Conservation (phyloP, 202 grass and related monocot species). For the Elaeis oleifera region DNA sequence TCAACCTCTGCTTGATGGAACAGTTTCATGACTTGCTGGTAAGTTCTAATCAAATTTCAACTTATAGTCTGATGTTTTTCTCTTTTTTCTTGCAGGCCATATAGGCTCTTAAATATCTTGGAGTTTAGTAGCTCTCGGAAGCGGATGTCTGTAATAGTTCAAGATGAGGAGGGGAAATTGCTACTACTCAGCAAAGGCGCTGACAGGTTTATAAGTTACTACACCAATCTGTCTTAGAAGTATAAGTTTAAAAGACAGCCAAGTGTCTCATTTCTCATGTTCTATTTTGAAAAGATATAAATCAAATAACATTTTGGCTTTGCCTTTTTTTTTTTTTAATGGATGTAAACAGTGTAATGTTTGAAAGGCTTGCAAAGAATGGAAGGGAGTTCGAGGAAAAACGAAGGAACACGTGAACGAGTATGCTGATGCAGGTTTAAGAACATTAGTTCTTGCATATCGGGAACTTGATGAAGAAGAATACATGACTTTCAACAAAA, state of each 20-base stretch:
- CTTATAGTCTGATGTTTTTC: conserved; percentile 16
- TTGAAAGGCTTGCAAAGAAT: conserved; percentile 55
- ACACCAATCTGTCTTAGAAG: conserved; percentile 21
- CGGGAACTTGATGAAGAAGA: conserved; percentile 66
- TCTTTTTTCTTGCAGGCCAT: conserved; percentile 42
- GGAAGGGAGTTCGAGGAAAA: conserved; percentile 53
- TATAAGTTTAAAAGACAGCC: conserved; percentile 6
- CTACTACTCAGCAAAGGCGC: conserved; percentile 84
- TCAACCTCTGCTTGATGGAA: neutral
- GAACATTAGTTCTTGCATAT: conserved; percentile 88
- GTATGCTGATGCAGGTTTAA: conserved; percentile 91
- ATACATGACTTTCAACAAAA: conserved; percentile 52
- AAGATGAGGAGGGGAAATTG: conserved; percentile 64
- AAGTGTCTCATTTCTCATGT: neutral
- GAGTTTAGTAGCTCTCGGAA: conserved; percentile 86
- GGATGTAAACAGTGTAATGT: conserved; percentile 66
- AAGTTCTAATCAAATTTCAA: conserved; percentile 7
- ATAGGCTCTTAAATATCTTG: conserved; percentile 82
- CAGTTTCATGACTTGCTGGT: no score
- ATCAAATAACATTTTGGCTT: no score
- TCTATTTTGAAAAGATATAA: neutral
- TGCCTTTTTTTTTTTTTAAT: neutral
- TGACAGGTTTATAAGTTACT: conserved; percentile 55
- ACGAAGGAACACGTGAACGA: conserved; percentile 81
- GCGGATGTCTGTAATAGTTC: conserved; percentile 94